These are phyloP conservation scores for Cylindrotheca fusiformis DNA, from an alignment of 108 stramenopile species.

Conservation along the genomic window DNA sequence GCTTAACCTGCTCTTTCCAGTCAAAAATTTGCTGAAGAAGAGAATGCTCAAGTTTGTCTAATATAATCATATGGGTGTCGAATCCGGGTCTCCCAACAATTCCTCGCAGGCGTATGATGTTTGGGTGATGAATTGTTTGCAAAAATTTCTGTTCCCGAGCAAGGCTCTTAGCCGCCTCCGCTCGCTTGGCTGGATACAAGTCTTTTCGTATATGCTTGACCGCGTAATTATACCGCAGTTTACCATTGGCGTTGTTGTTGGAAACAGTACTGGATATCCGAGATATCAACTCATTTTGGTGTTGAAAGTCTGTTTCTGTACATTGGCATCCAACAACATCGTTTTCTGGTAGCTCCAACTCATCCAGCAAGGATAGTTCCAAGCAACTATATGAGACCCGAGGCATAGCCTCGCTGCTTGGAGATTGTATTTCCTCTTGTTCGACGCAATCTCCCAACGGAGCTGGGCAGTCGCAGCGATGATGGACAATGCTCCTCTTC, in stretches of 20 bases:
- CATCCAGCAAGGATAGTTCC: background rate
- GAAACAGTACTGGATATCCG: background rate
- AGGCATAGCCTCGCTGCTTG: background rate
- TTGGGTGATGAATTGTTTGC: constrained; percentile 55
- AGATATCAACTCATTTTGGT: background rate
- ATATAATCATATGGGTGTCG: constrained; percentile 47
- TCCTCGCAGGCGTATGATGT: constrained; percentile 63
- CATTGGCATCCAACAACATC: background rate
- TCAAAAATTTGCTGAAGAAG: constrained; percentile 45
- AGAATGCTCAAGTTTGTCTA: constrained; percentile 61
- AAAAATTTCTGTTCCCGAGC: constrained; percentile 75
- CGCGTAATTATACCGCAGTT: constrained; percentile 5
- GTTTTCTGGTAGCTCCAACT: background rate
- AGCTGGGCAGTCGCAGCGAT: background rate
- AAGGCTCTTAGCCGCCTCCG: constrained; percentile 48
- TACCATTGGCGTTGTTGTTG: background rate
- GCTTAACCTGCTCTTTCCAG: constrained; percentile 40
- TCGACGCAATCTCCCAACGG: background rate
- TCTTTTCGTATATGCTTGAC: constrained; percentile 35
- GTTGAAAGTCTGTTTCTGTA: too few species aligned
- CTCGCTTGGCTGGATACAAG: constrained; percentile 39
- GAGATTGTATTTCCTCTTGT: background rate
- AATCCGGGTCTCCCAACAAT: constrained; percentile 42
- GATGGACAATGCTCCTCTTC: too few species aligned
- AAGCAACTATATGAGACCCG: background rate